These are phyloP conservation scores for Crinitomyces ghanaensis DNA, from an alignment of 805 yeast genomes.

Conservation along the genomic window DNA sequence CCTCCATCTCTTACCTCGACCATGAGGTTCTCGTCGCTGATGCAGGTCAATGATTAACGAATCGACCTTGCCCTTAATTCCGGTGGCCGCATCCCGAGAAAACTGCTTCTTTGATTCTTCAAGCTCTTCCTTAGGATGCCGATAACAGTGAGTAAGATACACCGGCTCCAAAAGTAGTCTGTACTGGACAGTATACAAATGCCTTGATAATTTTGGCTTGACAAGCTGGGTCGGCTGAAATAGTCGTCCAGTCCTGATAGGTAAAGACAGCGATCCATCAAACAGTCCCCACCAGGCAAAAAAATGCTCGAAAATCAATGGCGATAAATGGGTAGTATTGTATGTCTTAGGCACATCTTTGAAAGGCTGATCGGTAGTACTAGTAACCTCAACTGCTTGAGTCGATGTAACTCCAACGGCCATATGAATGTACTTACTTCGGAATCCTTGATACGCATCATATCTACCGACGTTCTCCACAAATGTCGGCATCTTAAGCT, in stretches of 20 bases:
- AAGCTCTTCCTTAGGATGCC: conserved; percentile 33
- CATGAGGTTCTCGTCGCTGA: conserved; percentile 35
- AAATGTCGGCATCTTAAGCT: conserved; percentile 44
- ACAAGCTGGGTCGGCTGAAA: conserved; percentile 30
- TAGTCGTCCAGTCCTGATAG: conserved; percentile 62
- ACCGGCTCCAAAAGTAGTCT: conserved; percentile 62
- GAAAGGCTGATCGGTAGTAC: too few species aligned
- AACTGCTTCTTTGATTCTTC: conserved; percentile 31
- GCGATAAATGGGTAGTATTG: conserved; percentile 70
- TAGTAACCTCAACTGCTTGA: neutral
- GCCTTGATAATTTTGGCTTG: conserved; percentile 54
- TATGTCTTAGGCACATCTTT: too few species aligned
- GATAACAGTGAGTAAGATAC: conserved; percentile 61
- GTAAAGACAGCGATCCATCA: conserved; percentile 66
- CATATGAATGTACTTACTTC: conserved; percentile 75
- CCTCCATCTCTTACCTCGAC: conserved; percentile 31
- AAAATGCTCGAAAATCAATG: conserved; percentile 55
- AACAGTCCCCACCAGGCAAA: conserved; percentile 80
- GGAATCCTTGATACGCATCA: conserved; percentile 71
- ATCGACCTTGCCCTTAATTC: conserved; percentile 53
- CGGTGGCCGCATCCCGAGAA: conserved; percentile 38
- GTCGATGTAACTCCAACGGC: conserved; percentile 37
- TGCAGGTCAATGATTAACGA: conserved; percentile 54
- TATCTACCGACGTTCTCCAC: conserved; percentile 39
- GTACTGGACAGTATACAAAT: conserved; percentile 68